Evolutionary conservation across 2,329 filamentous ascomycete genomes (phyloP), one percentile per base, ranked within the genome.

Genomic region (Fusarium anguioides): DNA sequence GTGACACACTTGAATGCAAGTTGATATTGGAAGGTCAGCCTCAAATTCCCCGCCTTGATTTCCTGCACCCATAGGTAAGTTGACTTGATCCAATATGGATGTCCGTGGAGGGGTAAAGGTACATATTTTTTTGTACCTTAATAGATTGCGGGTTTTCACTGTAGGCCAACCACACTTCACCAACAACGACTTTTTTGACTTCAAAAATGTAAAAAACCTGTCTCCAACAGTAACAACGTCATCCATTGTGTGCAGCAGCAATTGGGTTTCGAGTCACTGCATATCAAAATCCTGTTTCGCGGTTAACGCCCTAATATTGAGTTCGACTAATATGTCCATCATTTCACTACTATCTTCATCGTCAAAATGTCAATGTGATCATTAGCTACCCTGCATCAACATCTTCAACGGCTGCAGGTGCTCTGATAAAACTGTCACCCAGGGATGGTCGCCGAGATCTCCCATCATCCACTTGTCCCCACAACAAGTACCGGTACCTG

Each of bases 401-500:
- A 61, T 56, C 45, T 65, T 47, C 60, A 46, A 49, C 31, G 39
- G 49, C 29, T 45, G 42, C 26, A 60, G 27, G 48, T 63, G 59
- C 58, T 35, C 36, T 35, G 61, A 58, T 66, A 37, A 68, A 72
- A 60, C 65, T 70, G 64, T 73, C 69, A 48, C 52, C 54, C 50
- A 52, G 31, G 47, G 53, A 48, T 39, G 20, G 45, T 60, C 60
- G 61, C 68, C 63, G 44, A 72, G 71, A 73, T 73, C 69, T 72
- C 68, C 53, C 58, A 68, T 68, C 65, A 60, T 35, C 35, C 41
- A 24, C 15, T 18, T 33, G 49, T 49, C 66, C 48, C 70, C 71
- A 61, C 69, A 72, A 40, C 42, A 61, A 60, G 71, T 73, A 73
- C 69, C 63, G 65, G 71, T 73, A 73, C 71, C 68, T 72, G 71